These are phyloP conservation scores for Globisporangium mamillatum DNA, from an alignment of 352 stramenopile species.

Conservation along the genomic window DNA sequence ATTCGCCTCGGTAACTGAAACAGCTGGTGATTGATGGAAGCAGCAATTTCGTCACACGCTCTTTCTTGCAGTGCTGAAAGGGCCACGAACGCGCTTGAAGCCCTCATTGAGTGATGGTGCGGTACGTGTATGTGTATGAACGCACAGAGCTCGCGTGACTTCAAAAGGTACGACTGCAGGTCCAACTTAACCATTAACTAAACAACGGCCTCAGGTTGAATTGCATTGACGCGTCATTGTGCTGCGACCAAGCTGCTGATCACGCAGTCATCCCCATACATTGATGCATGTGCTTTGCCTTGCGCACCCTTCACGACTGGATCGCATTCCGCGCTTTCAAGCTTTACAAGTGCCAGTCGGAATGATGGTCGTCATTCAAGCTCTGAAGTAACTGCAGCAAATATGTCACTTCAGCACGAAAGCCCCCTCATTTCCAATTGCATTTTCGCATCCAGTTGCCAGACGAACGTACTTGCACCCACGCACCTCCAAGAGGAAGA, in stretches of 20 bases:
- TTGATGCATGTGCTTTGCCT: background rate
- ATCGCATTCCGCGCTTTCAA: background rate
- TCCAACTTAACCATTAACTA: background rate
- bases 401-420: background rate
- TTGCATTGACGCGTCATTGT: background rate
- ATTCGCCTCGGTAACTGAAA: slow-evolving; percentile 63
- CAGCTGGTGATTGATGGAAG: background rate
- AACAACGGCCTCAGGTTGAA: background rate
- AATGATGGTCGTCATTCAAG: background rate
- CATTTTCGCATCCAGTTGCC: background rate
- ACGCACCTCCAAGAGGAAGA: background rate
- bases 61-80: background rate
- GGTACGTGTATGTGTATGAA: slow-evolving; percentile 8
- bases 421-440: slow-evolving; percentile 2
- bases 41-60: slow-evolving; percentile 25
- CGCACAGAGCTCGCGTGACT: background rate
- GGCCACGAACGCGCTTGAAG: background rate
- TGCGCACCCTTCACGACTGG: background rate
- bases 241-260: background rate
- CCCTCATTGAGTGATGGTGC: background rate
- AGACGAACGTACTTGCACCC: background rate
- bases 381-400: background rate
- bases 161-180: background rate
- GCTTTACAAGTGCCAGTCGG: background rate
- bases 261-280: background rate